Evolutionary conservation across 805 yeast species (phyloP).

Genomic region (Sporopachydermia lactativora): DNA sequence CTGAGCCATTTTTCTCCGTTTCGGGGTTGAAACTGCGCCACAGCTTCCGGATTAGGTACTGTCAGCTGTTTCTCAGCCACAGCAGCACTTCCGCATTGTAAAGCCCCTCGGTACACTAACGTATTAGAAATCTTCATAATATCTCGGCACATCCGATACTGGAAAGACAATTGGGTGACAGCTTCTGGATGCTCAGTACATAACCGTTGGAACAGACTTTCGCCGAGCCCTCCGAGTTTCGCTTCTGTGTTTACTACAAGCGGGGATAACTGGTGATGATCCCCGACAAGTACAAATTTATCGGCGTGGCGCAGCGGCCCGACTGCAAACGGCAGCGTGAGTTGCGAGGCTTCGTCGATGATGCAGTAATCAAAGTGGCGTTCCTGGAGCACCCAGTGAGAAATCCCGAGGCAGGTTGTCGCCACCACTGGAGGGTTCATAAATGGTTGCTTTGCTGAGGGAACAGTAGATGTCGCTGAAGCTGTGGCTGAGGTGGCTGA

Average conservation of each 20-base stretch:
- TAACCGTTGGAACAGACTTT: slow-evolving; percentile 61
- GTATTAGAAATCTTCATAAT: slow-evolving; percentile 74
- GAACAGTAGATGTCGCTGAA: neutral
- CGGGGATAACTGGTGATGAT: slow-evolving; percentile 89
- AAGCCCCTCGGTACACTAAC: slow-evolving; percentile 59
- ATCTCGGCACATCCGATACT: slow-evolving; percentile 87
- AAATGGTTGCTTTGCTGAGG: neutral
- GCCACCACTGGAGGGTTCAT: slow-evolving; percentile 65
- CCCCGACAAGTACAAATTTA: slow-evolving; percentile 88
- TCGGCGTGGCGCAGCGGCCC: slow-evolving; percentile 76
- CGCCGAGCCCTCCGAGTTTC: slow-evolving; percentile 45
- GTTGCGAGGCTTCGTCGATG: slow-evolving; percentile 93
- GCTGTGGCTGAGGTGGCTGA: neutral
- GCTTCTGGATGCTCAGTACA: slow-evolving; percentile 61
- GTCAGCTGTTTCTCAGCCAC: slow-evolving; percentile 47
- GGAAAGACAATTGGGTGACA: slow-evolving; percentile 65
- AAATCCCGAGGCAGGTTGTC: slow-evolving; percentile 71
- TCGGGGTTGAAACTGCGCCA: slow-evolving; percentile 7
- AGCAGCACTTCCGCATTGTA: slow-evolving; percentile 56
- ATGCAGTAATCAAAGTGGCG: slow-evolving; percentile 80
- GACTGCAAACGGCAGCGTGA: slow-evolving; percentile 77
- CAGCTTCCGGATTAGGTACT: slow-evolving; percentile 27
- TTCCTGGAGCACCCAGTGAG: slow-evolving; percentile 42
- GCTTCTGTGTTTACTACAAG: slow-evolving; percentile 62
- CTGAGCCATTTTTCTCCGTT: slow-evolving; percentile 25